Evolutionary conservation across 805 yeast species (phyloP).

Genomic region (Yamadazyma takamatsuzukensis): DNA sequence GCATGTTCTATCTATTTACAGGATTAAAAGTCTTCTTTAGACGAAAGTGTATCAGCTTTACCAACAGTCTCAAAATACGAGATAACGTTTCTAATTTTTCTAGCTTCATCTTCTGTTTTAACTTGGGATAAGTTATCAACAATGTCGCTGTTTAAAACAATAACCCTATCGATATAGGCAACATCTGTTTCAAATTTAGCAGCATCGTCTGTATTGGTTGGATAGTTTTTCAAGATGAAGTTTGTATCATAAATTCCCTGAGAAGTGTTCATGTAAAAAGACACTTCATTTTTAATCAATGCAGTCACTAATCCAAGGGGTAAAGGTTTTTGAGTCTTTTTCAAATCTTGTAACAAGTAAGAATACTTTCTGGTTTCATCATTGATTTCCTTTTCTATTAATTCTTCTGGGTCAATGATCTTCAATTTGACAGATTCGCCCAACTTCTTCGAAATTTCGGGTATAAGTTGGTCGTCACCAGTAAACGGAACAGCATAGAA

Average conservation of each 20-base stretch:
- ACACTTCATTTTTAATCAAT: conserved; percentile 38
- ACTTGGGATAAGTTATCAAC: background rate
- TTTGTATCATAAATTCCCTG: conserved; percentile 39
- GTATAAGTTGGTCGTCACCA: conserved; percentile 15
- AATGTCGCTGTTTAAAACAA: conserved; percentile 33
- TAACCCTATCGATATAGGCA: conserved; percentile 41
- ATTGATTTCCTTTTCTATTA: conserved; percentile 44
- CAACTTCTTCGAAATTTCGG: conserved; percentile 16
- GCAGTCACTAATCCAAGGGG: conserved; percentile 52
- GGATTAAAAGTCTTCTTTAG: conserved; percentile 4
- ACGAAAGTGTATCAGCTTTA: conserved; percentile 30
- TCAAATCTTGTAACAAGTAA: conserved; percentile 47
- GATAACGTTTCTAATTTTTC: conserved; percentile 44
- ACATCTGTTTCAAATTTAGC: conserved; percentile 71
- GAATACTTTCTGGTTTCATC: conserved; percentile 46
- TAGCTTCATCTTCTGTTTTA: conserved; percentile 17
- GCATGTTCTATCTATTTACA: conserved; percentile 5
- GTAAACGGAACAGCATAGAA: conserved; percentile 39
- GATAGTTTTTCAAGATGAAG: conserved; percentile 55
- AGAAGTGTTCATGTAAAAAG: conserved; percentile 31
- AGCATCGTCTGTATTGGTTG: conserved; percentile 61
- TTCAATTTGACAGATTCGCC: conserved; percentile 23
- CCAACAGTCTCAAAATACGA: conserved; percentile 67
- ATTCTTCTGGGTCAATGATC: conserved; percentile 48
- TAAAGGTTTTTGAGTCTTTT: conserved; percentile 20